phyloP scores from a whole-genome alignment of 495 filamentous ascomycete genomes.

The Talaromyces borbonicus region DNA sequence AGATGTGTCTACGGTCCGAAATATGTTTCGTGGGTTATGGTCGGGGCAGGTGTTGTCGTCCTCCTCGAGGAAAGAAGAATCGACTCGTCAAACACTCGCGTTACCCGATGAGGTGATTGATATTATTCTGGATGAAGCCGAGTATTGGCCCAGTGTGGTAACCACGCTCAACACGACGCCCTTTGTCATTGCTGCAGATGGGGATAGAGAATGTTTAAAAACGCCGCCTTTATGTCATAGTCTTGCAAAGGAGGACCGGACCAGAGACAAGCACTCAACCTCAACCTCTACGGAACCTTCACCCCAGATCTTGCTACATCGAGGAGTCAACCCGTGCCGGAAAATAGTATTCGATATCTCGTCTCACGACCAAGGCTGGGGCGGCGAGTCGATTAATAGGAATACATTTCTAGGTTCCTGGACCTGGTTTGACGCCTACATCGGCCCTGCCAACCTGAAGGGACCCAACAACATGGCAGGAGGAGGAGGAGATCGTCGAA shows the following conservation, averaged over 20 bases:
- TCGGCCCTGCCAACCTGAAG: conserved; percentile 13
- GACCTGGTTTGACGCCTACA: conserved; percentile 64
- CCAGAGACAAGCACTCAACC: background rate
- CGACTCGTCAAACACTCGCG: conserved; percentile 15
- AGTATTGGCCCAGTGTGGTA: conserved; percentile 57
- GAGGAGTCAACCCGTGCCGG: conserved; percentile 31
- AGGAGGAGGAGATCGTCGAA: background rate
- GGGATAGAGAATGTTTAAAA: conserved; percentile 28
- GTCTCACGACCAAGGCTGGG: conserved; percentile 61
- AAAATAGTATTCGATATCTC: conserved; percentile 56
- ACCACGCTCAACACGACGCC: conserved; percentile 9
- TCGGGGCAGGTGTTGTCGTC: too few species aligned
- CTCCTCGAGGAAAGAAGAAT: conserved; percentile 32
- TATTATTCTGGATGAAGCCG: conserved; percentile 54
- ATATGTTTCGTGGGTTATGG: conserved; percentile 25
- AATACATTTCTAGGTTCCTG: conserved; percentile 47
- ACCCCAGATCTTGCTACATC: conserved; percentile 25
- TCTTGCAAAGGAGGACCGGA: conserved; percentile 1
- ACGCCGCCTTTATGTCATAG: conserved; percentile 34
- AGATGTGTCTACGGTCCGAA: conserved; percentile 29
- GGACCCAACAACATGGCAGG: too few species aligned
- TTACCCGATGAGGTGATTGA: conserved; percentile 59
- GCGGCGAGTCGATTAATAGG: conserved; percentile 19
- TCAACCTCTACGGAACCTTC: background rate
- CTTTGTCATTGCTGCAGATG: conserved; percentile 26